Conservation (phyloP, 345 rosid genomes). For the Lepidium africanum region DNA sequence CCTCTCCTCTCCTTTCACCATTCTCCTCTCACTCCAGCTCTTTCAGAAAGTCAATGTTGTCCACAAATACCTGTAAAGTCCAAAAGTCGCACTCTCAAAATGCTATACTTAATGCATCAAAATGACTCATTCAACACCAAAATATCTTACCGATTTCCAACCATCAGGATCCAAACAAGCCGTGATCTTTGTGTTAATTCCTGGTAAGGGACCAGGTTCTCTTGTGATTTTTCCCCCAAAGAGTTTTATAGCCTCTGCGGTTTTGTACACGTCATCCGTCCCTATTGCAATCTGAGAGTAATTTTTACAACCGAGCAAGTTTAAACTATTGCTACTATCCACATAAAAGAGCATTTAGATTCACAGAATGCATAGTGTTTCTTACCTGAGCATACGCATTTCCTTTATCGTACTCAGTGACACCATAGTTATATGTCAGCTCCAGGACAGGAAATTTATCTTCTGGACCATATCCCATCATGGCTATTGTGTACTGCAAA, state of each 20-base stretch:
- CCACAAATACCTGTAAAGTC: slow-evolving; percentile 71
- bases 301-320: not conserved
- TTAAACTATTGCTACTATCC: not conserved
- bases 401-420: slow-evolving; percentile 83
- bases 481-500: slow-evolving; percentile 67
- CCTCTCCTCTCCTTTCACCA: not conserved
- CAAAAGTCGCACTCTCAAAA: not conserved
- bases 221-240: slow-evolving; percentile 85
- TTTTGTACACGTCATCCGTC: slow-evolving; percentile 92
- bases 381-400: slow-evolving; percentile 86
- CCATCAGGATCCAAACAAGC: slow-evolving; percentile 98
- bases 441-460: slow-evolving; percentile 75
- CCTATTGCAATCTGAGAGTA: slow-evolving; percentile 73
- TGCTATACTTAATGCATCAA: not conserved
- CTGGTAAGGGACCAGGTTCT: slow-evolving; percentile 97
- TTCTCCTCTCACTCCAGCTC: slow-evolving; percentile 66
- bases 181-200: slow-evolving; percentile 88
- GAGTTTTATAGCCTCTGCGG: slow-evolving; percentile 79
- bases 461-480: slow-evolving; percentile 96
- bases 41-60: slow-evolving; percentile 78
- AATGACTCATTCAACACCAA: not conserved
- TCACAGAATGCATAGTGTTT: not conserved
- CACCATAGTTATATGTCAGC: slow-evolving; percentile 91
- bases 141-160: slow-evolving; percentile 80
- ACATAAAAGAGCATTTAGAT: not conserved